phyloP scores from a whole-genome alignment of 2,329 filamentous ascomycete species.

The Trichoderma brevicompactum region DNA sequence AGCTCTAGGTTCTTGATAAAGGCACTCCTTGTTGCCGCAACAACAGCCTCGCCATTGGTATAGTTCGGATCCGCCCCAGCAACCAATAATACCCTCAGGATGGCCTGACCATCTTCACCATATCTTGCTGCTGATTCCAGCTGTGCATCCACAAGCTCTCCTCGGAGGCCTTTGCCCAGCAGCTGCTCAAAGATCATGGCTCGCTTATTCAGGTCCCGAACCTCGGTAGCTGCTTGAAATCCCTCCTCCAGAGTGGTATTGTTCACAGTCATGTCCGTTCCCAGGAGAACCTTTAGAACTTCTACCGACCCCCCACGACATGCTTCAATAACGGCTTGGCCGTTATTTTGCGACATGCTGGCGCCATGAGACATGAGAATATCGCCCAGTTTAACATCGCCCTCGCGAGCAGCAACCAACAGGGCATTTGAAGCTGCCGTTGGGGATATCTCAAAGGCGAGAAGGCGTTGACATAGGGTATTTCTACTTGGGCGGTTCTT shows the following conservation, averaged over 20 bases:
- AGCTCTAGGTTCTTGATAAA: constrained; percentile 56
- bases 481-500: constrained; percentile 47
- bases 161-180: constrained; percentile 53
- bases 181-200: constrained; percentile 57
- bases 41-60: constrained; percentile 59
- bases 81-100: constrained; percentile 56
- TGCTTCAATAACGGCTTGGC: constrained; percentile 59
- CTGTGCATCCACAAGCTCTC: constrained; percentile 57
- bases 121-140: constrained; percentile 58
- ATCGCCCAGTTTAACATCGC: constrained; percentile 56
- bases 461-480: constrained; percentile 50
- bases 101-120: constrained; percentile 52
- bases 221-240: constrained; percentile 60
- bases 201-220: constrained; percentile 54
- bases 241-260: constrained; percentile 53
- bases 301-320: constrained; percentile 55
- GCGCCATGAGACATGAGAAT: constrained; percentile 58
- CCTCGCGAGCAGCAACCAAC: constrained; percentile 56
- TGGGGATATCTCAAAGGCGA: constrained; percentile 52
- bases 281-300: constrained; percentile 56
- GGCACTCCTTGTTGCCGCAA: constrained; percentile 57
- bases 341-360: constrained; percentile 54
- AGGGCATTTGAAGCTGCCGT: constrained; percentile 55
- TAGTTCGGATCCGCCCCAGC: constrained; percentile 61
- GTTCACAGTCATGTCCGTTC: constrained; percentile 45